phyloP scores from a whole-genome alignment of 2,329 filamentous ascomycete species.

The Diaporthe aspalathi region DNA sequence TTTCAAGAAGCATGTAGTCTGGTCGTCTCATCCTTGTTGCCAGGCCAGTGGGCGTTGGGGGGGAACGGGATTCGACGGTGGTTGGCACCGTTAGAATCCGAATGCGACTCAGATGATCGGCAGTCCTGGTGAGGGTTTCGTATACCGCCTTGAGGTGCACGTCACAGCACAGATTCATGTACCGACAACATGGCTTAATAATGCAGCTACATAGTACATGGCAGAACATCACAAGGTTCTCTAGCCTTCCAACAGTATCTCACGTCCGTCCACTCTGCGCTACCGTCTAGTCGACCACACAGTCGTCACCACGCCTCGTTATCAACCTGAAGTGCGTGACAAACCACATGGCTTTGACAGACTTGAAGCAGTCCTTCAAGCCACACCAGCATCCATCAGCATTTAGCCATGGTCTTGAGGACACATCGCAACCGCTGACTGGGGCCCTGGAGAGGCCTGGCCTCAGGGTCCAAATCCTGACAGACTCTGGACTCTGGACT shows the following conservation, averaged over 20 bases:
- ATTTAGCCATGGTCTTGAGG: slow-evolving; percentile 10
- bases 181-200: slow-evolving; percentile 6
- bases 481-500: neutral
- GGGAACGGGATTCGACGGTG: slow-evolving; percentile 19
- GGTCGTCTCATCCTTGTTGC: slow-evolving; percentile 13
- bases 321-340: neutral
- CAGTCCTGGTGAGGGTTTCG: neutral
- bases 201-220: slow-evolving; percentile 1
- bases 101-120: slow-evolving; percentile 17
- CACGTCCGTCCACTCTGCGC: neutral
- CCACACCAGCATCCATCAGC: neutral
- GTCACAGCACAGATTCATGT: neutral
- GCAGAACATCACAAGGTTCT: slow-evolving; percentile 1
- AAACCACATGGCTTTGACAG: slow-evolving; percentile 2
- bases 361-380: slow-evolving; percentile 5
- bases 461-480: slow-evolving; percentile 11
- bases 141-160: neutral
- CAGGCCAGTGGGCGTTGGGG: slow-evolving; percentile 12
- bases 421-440: slow-evolving; percentile 25
- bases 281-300: neutral
- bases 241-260: slow-evolving; percentile 17
- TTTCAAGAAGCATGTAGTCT: neutral
- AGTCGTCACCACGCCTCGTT: slow-evolving; percentile 7
- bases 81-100: slow-evolving; percentile 6
- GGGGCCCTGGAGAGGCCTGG: neutral